Base-by-base conservation (phyloP, 2,329 filamentous ascomycete species). In the Pseudogymnoascus sp. region DNA sequence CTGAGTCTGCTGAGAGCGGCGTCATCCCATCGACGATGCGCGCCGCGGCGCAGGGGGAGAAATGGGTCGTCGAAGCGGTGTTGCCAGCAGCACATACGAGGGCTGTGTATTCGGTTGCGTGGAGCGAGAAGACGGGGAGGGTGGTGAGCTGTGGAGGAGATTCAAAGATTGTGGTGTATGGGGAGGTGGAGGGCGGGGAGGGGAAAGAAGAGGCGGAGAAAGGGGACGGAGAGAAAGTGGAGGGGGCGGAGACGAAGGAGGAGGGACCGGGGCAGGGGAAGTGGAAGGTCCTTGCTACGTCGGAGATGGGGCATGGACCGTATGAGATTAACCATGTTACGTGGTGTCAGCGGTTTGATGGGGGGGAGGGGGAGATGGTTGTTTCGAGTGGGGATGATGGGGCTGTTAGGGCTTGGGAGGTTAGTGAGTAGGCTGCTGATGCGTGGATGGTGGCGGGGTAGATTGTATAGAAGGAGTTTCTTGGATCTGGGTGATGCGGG, bases 321-420 rank as follows among this genome's bases (percentile, higher is more conserved):
- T 97, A 93, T 72, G 95, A 99, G 76, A 83, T 97, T 67, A 99
- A 99, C 71, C 92, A 97, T 75, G 83, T 95, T 60, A 86, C 85
- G 1, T 99, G 95, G 95, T 92, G 91, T 68, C 84, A 82, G 69
- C 82, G 93, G 64, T 89, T 85, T 64, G 92, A 96, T 73, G 80
- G 81, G 60, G 80, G 64, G n/a, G 81, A 83, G 1, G 80, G 76
- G 23, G 93, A 97, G 77, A 88, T 97, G 74, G 79, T 99, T 57
- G 79, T 97, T 19, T 95, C 89, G 15, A 96, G 93, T 0, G 95
- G 93, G 0, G 95, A 99, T 74, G 93, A 97, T 76, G 95, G 95
- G 0, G 81, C 89, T 62, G 89, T 97, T 28, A 88, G 88, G 71
- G 86, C 93, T 1, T 99, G 95, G 93, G 82, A 84, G 67, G 72